Evolutionary conservation across 306 rosid genomes (phyloP), one percentile per base, ranked within the genome.

Genomic region (Trichosanthes cucumerina): DNA sequence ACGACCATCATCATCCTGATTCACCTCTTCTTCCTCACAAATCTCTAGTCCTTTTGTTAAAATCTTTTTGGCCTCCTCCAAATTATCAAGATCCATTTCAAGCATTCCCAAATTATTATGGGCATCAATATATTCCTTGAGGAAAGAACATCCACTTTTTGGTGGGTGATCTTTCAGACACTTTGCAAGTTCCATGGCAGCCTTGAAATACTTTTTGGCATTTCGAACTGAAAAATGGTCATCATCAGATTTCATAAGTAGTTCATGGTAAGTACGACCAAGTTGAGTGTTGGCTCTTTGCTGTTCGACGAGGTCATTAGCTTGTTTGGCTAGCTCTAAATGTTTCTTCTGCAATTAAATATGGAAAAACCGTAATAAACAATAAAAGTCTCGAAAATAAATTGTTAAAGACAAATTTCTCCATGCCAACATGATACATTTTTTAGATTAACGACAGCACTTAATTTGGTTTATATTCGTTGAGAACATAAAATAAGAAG

Each of bases 271-370:
- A 54, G 98, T 92, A 76, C 97, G 97, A 62, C 98, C 98, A 10
- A 95, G 90, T 80, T 95, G 98, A 3, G 97, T 95, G 79, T 83
- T 88, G 44, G 97, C 98, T 50, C 96, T 83, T 82, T 92, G 98
- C 87, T 92, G 92, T 86, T 95, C 97, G 53, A 91, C 89, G 18
- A 89, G 80, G 72, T 95, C 91, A 43, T 84, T 9, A 7, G 86
- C 86, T 26, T 95, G 91, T 81, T 84, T 88, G 16, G 97, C 97
- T 33, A 95, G 96, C 80, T 86, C 90, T 58, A 95, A 80, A 82
- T 92, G 97, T 21, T 87, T 90, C 81, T 91, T 88, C 99, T 95
- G 83, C 76, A 80, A 79, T 43, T 49, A 64, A 33, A n/a, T 31
- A 44, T 69, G 9, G 21, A 19, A 63, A 18, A 78, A 9, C 58